Base-by-base conservation (phyloP, 1,139 yeast genomes). In the Debaryomyces fabryi region DNA sequence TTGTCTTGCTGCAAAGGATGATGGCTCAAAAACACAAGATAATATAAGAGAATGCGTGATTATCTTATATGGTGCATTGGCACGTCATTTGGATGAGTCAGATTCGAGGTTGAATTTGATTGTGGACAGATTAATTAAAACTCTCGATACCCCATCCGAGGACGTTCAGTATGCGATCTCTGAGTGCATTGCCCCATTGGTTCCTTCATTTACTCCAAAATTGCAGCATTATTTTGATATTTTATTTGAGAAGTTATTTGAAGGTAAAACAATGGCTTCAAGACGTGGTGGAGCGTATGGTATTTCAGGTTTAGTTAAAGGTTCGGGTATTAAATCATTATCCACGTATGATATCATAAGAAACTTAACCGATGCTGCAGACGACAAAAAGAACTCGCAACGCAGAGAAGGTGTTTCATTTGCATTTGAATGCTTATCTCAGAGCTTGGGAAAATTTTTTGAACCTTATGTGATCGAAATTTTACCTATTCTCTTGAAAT, bases 261-360 rank as follows among this genome's bases (percentile, higher is more conserved):
- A 71, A 24, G 73, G 74, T 4, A 76, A 78, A 7, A 71, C 74
- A 18, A 66, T 77, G 42, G 82, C 86, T 0, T 73, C 78, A 13
- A 82, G 97, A 64, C 81, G 93, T 57, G 99, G 99, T 61, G 95
- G 97, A 1, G 98, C 99, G 1, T 91, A 88, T 68, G 99, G 98
- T 67, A 79, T 93, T 57, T 88, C 98, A 8, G 99, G 99, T 53
- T 70, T 93, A 42, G 95, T 88, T 10, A 87, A 89, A 62, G 99
- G 99, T 51, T 79, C 83, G 25, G 99, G 98, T 53, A 84, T 95
- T 48, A 78, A 83, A 49, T 78, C 96, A 0, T 71, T 93, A 47
- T 78, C 90, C 4, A 86, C 86, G 44, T 85, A 79, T 60, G 96
- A 89, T 59, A 77, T 93, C 39, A 83, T 91, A 50, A 78, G 97